A percentile compares a stretch with the other conserved stretches of the same genome.
These are phyloP conservation scores for Chlorella sp. DNA, from an alignment of 139 green algal species.

Conservation along the genomic window DNA sequence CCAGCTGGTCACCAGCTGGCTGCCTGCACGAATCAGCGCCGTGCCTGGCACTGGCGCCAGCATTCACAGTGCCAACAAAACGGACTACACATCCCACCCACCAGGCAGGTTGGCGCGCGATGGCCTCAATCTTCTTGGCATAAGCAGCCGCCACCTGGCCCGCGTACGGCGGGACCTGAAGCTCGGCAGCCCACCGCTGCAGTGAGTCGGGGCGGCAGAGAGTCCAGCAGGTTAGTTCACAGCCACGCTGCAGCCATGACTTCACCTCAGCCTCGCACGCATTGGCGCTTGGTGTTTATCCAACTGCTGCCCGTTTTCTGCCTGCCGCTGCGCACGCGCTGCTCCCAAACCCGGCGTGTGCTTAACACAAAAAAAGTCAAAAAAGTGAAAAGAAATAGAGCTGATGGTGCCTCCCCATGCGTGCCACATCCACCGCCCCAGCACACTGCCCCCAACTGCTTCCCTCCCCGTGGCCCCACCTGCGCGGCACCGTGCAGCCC, in stretches of 20 bases:
- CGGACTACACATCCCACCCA: constrained; percentile 12
- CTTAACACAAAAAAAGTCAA: too few relatives aligned
- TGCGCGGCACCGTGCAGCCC: constrained; percentile 76
- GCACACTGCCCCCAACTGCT: not conserved
- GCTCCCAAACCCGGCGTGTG: not conserved
- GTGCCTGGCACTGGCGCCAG: too few relatives aligned
- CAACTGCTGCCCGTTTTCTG: not conserved
- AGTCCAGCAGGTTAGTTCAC: not conserved
- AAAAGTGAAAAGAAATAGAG: too few relatives aligned
- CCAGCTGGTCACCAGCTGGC: not conserved
- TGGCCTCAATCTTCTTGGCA: constrained; percentile 86
- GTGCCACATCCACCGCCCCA: not conserved
- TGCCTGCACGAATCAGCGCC: not conserved
- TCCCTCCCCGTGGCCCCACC: not conserved
- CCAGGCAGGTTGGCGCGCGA: constrained; percentile 78
- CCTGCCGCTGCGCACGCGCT: not conserved
- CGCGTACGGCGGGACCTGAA: constrained; percentile 83
- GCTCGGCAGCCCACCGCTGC: constrained; percentile 75
- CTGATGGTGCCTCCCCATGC: not conserved
- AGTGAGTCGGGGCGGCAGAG: not conserved
- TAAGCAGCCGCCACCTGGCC: constrained; percentile 73
- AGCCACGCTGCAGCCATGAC: not conserved
- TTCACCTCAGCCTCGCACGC: not conserved
- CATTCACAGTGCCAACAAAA: not conserved
- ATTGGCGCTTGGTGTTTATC: not conserved